Evolutionary conservation across 2,329 filamentous ascomycete species (phyloP), one percentile per base, ranked within the genome.

Genomic region (Dryadomyces quercivorus): DNA sequence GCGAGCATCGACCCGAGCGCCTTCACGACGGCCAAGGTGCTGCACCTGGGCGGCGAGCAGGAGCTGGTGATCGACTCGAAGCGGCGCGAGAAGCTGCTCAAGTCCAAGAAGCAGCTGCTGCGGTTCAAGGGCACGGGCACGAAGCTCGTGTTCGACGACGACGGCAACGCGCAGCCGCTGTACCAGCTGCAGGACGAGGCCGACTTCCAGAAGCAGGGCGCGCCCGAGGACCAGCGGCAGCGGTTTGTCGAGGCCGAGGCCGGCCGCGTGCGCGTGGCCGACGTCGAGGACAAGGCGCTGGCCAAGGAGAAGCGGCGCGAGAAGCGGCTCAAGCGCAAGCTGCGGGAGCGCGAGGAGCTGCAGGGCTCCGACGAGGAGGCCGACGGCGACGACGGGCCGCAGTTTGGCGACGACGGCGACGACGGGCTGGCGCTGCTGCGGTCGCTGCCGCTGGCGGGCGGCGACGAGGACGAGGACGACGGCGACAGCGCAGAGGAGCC

Each of bases 81-180:
- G 69, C 88, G 93, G 22, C 85, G 90, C 61, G 92, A 95, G 71
- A 97, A 96, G 72, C 79, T 95, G n/a, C 80, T 97, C 60, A 86
- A 86, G 64, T 94, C 88, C 20, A 97, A 96, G 76, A 95, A 95
- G 77, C 87, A 94, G 69, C 80, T 96, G 60, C 78, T 89, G 65
- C 93, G 95, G 66, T 87, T 88, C 74, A 94, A 90, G 74, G 88
- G 89, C 64, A 86, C 85, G 65, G 86, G 88, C 13, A 84, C 81
- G 44, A 95, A 93, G 66, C 73, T 96, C 8, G 77, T 96, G 5
- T 98, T 92, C 67, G 92, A 97, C 70, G 91, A 95, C 50, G 89
- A 96, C 36, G 92, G 91, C 61, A 84, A 86, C 58, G 77, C 90
- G 3, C 90, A 93, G 67, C 81, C 87, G 59, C 68, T 94, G 15